These are phyloP conservation scores for Ustilago crameri DNA, from an alignment of 1,284 basidiomycete species.

Conservation along the genomic window DNA sequence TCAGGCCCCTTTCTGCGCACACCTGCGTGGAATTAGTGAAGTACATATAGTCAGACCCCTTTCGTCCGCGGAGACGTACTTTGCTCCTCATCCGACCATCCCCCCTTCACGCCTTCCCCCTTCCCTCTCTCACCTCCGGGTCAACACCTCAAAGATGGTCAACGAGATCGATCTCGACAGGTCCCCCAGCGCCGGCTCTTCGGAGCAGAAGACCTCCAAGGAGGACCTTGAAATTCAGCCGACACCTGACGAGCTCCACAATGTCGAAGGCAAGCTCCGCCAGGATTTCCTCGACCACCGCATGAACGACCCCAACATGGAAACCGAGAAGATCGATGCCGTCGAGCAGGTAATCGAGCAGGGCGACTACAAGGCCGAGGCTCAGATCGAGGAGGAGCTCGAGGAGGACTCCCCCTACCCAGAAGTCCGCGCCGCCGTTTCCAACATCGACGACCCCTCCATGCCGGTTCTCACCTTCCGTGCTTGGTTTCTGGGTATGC, in stretches of 20 bases:
- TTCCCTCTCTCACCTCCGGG: constrained; percentile 3
- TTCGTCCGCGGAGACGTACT: not conserved
- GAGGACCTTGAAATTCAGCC: constrained; percentile 22
- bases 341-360: constrained; percentile 51
- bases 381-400: constrained; percentile 45
- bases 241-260: constrained; percentile 28
- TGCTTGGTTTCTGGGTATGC: constrained; percentile 58
- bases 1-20: not conserved
- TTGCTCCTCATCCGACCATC: not conserved
- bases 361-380: constrained; percentile 56
- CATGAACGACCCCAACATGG: constrained; percentile 58
- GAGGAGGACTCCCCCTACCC: constrained; percentile 65
- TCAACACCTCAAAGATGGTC: constrained; percentile 18
- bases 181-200: constrained; percentile 26
- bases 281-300: constrained; percentile 48
- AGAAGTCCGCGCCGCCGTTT: constrained; percentile 62
- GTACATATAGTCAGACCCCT: not conserved
- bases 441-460: constrained; percentile 62
- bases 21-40: no score
- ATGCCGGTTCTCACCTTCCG: constrained; percentile 66
- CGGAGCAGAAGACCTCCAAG: constrained; percentile 37
- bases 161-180: constrained; percentile 40
- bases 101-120: not conserved
- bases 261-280: constrained; percentile 46
- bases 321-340: constrained; percentile 37